Evolutionary conservation across 805 yeast genomes (phyloP).

Genomic region (Zygosaccharomyces lentus): DNA sequence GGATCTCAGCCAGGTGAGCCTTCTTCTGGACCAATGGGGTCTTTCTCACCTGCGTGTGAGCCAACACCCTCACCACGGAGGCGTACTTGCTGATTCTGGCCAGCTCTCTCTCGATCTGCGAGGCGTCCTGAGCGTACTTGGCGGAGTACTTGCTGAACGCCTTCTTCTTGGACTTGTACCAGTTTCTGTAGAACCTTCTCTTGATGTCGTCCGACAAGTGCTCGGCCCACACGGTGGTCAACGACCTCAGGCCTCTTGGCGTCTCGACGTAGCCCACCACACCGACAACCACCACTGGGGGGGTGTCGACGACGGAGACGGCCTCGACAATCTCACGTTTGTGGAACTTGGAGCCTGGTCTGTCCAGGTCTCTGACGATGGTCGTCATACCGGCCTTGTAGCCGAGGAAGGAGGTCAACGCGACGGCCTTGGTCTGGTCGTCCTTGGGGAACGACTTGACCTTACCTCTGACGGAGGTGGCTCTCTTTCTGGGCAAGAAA

Average conservation of each 20-base stretch:
- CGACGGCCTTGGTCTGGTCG: slow-evolving; percentile 95
- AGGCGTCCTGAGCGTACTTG: slow-evolving; percentile 90
- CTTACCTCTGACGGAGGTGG: slow-evolving; percentile 97
- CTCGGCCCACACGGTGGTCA: slow-evolving; percentile 99
- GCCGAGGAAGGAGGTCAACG: slow-evolving; percentile 99
- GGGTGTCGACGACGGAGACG: slow-evolving; percentile 98
- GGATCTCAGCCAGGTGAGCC: slow-evolving; percentile 99
- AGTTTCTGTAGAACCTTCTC: slow-evolving; percentile 99
- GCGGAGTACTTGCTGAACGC: slow-evolving; percentile 99
- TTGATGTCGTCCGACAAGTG: slow-evolving; percentile 98
- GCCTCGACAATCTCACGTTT: slow-evolving; percentile 99
- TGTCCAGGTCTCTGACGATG: slow-evolving; percentile 99
- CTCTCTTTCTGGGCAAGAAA: slow-evolving; percentile 99
- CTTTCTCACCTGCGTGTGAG: slow-evolving; percentile 99
- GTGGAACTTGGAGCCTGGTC: slow-evolving; percentile 99
- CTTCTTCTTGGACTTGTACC: slow-evolving; percentile 99
- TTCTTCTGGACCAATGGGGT: slow-evolving; percentile 99
- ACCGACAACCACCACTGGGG: slow-evolving; percentile 98
- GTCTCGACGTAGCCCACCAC: slow-evolving; percentile 99
- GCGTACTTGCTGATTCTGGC: slow-evolving; percentile 99
- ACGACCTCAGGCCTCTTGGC: slow-evolving; percentile 99
- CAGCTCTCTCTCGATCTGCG: slow-evolving; percentile 88
- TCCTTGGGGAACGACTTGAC: slow-evolving; percentile 99
- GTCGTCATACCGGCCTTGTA: slow-evolving; percentile 99
- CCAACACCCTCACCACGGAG: slow-evolving; percentile 96